Evolutionary conservation across 1,139 yeast species (phyloP).

Genomic region (Suhomyces maxii): DNA sequence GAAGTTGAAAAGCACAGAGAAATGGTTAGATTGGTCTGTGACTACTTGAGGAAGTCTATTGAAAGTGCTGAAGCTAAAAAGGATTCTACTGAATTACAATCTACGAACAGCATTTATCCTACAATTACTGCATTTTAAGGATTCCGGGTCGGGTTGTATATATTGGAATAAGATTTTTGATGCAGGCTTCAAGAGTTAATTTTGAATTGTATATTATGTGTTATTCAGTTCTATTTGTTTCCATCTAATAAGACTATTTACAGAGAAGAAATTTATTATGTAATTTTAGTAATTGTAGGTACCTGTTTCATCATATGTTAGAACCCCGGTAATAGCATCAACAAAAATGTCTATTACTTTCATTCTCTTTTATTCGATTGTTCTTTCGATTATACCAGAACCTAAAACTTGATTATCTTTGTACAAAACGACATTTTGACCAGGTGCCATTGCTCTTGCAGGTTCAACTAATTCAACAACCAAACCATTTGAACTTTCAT

Average conservation of each 20-base stretch:
- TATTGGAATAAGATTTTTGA: neutral
- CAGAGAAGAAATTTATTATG: neutral
- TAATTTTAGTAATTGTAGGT: neutral
- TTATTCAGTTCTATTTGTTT: conserved; percentile 1
- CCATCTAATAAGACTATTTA: neutral
- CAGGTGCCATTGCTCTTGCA: conserved; percentile 83
- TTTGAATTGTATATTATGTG: neutral
- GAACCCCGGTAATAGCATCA: too few species aligned
- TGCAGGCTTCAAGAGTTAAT: neutral
- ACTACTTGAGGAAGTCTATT: conserved; percentile 21
- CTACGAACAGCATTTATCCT: conserved; percentile 33
- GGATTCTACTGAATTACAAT: conserved; percentile 10
- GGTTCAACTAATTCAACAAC: conserved; percentile 38
- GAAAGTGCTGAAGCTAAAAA: conserved; percentile 16
- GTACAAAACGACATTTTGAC: conserved; percentile 81
- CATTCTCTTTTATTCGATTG: conserved; percentile 10
- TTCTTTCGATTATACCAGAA: conserved; percentile 51
- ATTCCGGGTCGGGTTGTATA: neutral
- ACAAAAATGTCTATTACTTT: neutral
- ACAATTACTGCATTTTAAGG: conserved; percentile 43
- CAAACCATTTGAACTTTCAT: conserved; percentile 14
- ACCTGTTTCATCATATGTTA: too few species aligned
- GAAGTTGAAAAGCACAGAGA: conserved; percentile 40
- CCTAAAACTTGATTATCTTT: conserved; percentile 70
- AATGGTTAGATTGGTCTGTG: conserved; percentile 34